Evolutionary conservation across 2,329 filamentous ascomycete species (phyloP).

Genomic region (Akanthomyces lecanii): DNA sequence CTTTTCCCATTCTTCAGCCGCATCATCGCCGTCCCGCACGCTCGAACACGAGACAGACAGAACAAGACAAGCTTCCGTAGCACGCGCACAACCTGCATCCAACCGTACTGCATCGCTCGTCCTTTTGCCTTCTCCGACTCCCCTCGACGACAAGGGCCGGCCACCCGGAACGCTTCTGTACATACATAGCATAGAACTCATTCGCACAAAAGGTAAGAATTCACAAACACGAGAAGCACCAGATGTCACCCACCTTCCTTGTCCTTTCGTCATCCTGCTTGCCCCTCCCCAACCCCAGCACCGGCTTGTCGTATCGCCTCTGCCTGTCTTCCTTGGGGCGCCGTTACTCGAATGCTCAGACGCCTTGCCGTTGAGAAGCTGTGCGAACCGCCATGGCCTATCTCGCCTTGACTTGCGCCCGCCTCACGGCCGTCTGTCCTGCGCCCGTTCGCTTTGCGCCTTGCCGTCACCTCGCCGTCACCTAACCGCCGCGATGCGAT

Average conservation of each 20-base stretch:
- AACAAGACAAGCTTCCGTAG: background rate
- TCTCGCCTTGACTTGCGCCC: background rate
- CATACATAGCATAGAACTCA: slow-evolving; percentile 2
- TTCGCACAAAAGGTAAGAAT: slow-evolving; percentile 3
- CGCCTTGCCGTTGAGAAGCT: background rate
- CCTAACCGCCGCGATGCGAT: slow-evolving; percentile 3
- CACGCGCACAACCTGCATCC: background rate
- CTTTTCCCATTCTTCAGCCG: slow-evolving; percentile 6
- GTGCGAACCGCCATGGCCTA: background rate
- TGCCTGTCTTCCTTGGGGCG: background rate
- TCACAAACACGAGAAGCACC: background rate
- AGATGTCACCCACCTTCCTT: background rate
- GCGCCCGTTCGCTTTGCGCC: slow-evolving; percentile 8
- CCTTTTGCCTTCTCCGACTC: background rate
- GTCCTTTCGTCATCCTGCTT: background rate
- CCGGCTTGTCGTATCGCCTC: background rate
- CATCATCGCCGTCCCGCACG: background rate
- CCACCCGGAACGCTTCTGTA: slow-evolving; percentile 3
- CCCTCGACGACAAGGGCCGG: slow-evolving; percentile 6
- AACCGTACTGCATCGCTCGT: background rate
- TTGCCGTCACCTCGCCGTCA: background rate
- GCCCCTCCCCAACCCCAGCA: slow-evolving; percentile 5
- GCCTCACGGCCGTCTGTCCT: background rate
- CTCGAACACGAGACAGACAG: background rate
- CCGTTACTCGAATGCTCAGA: background rate